phyloP scores from a whole-genome alignment of 139 green algal genomes.

The Tetraselmis striata region DNA sequence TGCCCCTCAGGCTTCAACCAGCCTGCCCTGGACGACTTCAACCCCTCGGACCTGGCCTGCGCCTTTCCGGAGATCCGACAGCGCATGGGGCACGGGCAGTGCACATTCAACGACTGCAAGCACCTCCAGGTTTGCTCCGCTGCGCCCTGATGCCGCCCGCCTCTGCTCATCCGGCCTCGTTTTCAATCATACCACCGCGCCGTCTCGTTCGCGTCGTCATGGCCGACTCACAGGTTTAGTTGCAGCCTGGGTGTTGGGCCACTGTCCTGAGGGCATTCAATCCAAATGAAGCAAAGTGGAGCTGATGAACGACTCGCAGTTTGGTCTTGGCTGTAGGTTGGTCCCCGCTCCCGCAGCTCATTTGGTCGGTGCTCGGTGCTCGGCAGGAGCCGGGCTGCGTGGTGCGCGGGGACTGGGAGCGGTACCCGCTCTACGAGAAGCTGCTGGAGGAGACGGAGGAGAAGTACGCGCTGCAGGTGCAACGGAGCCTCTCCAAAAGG shows the following conservation, averaged over 20 bases:
- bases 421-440: not conserved
- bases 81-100: not conserved
- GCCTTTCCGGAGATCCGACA: slow-evolving; percentile 27
- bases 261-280: no score
- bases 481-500: not conserved
- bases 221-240: no score
- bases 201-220: no score
- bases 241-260: no score
- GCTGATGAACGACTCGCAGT: no score
- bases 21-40: slow-evolving; percentile 38
- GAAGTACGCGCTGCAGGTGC: not conserved
- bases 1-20: slow-evolving; percentile 75
- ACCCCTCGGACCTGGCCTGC: slow-evolving; percentile 3
- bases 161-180: no score
- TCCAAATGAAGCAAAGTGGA: no score
- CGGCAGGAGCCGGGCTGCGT: not conserved
- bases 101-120: slow-evolving; percentile 8
- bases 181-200: no score
- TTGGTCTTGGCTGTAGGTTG: no score
- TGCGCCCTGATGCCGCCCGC: no score
- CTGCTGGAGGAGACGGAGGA: not conserved
- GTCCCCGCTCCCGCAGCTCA: no score
- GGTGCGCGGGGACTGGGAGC: slow-evolving; percentile 6
- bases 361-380: no score
- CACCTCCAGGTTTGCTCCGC: slow-evolving; percentile 4